Conservation (phyloP, 2,329 filamentous ascomycete genomes). For the Sclerotinia sclerotiorum region DNA sequence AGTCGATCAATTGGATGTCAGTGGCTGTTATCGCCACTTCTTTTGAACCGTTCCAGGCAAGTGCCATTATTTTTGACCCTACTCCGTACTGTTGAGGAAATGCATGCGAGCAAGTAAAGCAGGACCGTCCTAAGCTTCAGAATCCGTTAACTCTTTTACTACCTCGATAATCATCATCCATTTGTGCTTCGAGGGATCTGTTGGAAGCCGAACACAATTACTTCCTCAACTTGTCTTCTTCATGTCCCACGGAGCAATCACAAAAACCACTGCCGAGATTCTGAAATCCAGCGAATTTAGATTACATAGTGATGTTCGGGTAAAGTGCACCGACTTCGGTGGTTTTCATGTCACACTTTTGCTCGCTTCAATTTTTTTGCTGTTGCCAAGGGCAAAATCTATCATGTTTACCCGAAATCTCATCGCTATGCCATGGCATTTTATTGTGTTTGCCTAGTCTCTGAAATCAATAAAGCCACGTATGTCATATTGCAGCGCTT, state of each 20-base stretch:
- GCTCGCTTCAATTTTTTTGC: not conserved
- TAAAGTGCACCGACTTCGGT: not conserved
- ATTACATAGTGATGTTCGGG: not conserved
- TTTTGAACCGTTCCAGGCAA: not conserved
- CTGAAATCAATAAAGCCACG: not conserved
- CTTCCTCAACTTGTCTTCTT: not conserved
- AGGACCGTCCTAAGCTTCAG: not conserved
- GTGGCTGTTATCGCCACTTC: not conserved
- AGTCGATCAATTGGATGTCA: not conserved
- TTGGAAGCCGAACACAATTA: not conserved
- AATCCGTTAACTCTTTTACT: no score
- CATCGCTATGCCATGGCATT: not conserved
- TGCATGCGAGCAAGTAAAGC: not conserved
- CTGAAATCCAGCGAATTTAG: not conserved
- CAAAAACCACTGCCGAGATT: not conserved
- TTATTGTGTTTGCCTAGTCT: constrained; percentile 1
- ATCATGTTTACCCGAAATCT: not conserved
- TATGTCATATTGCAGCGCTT: not conserved
- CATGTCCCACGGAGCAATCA: not conserved
- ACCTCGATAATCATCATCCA: not conserved
- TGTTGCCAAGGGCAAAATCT: constrained; percentile 3
- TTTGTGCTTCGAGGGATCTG: not conserved
- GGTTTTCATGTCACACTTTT: not conserved
- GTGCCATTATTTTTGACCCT: not conserved
- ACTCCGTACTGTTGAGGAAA: not conserved